phyloP scores from a whole-genome alignment of 2,329 filamentous ascomycete species.

The Sphaerulina vaccinii region DNA sequence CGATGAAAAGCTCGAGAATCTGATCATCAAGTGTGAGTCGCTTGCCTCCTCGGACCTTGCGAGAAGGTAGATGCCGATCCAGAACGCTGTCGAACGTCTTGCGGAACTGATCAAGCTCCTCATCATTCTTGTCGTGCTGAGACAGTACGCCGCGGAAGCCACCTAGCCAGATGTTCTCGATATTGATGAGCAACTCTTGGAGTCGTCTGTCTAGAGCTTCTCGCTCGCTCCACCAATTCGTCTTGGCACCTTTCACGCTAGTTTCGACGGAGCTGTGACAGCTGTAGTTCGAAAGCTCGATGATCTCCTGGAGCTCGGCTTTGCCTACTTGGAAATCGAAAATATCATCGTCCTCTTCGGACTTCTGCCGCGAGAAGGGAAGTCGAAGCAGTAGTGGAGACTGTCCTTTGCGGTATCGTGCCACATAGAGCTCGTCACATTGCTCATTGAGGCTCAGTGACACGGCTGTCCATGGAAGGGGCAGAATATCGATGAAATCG shows the following conservation, averaged over 20 bases:
- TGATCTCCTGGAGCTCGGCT: constrained; percentile 77
- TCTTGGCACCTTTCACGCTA: constrained; percentile 70
- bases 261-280: constrained; percentile 74
- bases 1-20: constrained; percentile 85
- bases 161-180: constrained; percentile 92
- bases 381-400: constrained; percentile 83
- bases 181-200: constrained; percentile 73
- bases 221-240: constrained; percentile 86
- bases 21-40: constrained; percentile 58
- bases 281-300: constrained; percentile 75
- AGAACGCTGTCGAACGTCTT: constrained; percentile 75
- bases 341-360: constrained; percentile 72
- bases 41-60: constrained; percentile 55
- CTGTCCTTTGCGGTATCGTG: constrained; percentile 73
- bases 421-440: constrained; percentile 80
- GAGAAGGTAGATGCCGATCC: constrained; percentile 80
- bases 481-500: constrained; percentile 83
- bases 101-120: constrained; percentile 72
- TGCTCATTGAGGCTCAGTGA: constrained; percentile 82
- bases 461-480: constrained; percentile 76
- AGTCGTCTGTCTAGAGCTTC: constrained; percentile 76
- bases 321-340: constrained; percentile 83
- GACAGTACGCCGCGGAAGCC: constrained; percentile 95
- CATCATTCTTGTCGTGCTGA: constrained; percentile 61
- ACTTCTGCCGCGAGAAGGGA: constrained; percentile 78